Percentiles rank a stretch among this genome's conserved stretches.
Conservation (phyloP, 2,329 filamentous ascomycete species). For the Tolypocladium nubicola region DNA sequence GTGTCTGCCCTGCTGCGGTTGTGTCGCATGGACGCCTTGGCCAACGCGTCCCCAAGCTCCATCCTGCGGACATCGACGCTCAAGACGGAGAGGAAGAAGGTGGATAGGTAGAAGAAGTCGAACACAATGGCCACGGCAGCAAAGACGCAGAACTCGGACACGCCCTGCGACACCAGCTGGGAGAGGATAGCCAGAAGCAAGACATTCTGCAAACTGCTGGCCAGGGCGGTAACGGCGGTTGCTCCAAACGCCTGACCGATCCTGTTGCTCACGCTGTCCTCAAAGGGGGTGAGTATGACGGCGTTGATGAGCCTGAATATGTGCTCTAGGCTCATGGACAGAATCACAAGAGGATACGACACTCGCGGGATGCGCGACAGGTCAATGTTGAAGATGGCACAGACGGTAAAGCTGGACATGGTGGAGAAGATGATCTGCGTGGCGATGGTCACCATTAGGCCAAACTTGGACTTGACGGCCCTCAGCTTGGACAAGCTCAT, state of each 20-base stretch:
- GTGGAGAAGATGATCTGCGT: slow-evolving; percentile 63
- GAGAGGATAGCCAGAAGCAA: slow-evolving; percentile 56
- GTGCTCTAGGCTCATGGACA: slow-evolving; percentile 69
- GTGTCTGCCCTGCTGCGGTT: slow-evolving; percentile 15
- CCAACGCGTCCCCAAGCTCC: slow-evolving; percentile 64
- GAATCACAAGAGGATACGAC: slow-evolving; percentile 66
- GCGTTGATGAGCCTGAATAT: slow-evolving; percentile 70
- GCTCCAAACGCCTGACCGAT: slow-evolving; percentile 66
- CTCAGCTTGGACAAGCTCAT: slow-evolving; percentile 57
- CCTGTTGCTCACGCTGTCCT: slow-evolving; percentile 56
- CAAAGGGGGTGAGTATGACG: slow-evolving; percentile 59
- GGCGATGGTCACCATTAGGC: slow-evolving; percentile 60
- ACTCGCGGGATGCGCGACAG: slow-evolving; percentile 64
- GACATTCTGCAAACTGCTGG: slow-evolving; percentile 59
- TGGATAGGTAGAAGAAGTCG: slow-evolving; percentile 69
- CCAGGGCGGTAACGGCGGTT: slow-evolving; percentile 58
- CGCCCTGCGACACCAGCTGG: slow-evolving; percentile 55
- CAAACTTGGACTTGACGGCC: slow-evolving; percentile 66
- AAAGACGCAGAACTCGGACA: slow-evolving; percentile 67
- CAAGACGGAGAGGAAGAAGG: slow-evolving; percentile 69
- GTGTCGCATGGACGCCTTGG: slow-evolving; percentile 38
- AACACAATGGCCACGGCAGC: slow-evolving; percentile 64
- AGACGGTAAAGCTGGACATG: slow-evolving; percentile 70
- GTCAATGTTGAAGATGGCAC: slow-evolving; percentile 64
- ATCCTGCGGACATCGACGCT: slow-evolving; percentile 69